Percentiles rank a stretch among this genome's conserved stretches.
Evolutionary conservation across 345 rosid genomes (phyloP).

Genomic region (Sisymbrium irio): DNA sequence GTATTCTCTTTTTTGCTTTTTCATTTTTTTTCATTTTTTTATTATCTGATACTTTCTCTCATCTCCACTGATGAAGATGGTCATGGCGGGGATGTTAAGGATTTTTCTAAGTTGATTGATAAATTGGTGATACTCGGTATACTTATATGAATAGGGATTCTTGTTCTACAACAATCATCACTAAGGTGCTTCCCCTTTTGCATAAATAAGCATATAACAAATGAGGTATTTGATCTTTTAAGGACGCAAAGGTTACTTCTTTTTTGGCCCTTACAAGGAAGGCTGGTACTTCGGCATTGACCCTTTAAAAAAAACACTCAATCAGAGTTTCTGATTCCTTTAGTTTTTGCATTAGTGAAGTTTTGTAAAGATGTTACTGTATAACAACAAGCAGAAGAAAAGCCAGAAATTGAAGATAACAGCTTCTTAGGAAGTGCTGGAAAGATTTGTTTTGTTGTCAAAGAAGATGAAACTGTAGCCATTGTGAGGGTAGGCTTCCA

Average conservation of each 20-base stretch:
- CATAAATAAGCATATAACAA: background rate
- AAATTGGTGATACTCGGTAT: conserved; percentile 38
- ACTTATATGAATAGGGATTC: background rate
- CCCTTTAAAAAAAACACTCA: conserved; percentile 41
- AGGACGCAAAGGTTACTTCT: conserved; percentile 32
- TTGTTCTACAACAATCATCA: conserved; percentile 8
- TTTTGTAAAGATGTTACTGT: no score
- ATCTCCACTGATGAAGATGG: no score
- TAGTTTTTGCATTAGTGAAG: background rate
- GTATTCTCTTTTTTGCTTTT: no score
- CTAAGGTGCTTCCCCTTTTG: background rate
- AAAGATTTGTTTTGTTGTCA: conserved; percentile 80
- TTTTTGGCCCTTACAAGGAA: conserved; percentile 80
- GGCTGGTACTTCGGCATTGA: conserved; percentile 95
- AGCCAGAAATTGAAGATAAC: no score
- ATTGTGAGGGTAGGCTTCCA: conserved; percentile 80
- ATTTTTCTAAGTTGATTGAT: conserved; percentile 57
- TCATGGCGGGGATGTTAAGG: conserved; percentile 43
- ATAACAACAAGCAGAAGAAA: no score
- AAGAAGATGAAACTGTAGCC: conserved; percentile 60
- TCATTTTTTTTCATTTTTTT: no score
- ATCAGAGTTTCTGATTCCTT: background rate
- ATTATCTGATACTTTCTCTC: no score
- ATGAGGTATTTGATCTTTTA: no score
- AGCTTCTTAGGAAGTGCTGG: conserved; percentile 76